These are phyloP conservation scores for Pleodorina starrii DNA, from an alignment of 139 green algal species.

Conservation along the genomic window DNA sequence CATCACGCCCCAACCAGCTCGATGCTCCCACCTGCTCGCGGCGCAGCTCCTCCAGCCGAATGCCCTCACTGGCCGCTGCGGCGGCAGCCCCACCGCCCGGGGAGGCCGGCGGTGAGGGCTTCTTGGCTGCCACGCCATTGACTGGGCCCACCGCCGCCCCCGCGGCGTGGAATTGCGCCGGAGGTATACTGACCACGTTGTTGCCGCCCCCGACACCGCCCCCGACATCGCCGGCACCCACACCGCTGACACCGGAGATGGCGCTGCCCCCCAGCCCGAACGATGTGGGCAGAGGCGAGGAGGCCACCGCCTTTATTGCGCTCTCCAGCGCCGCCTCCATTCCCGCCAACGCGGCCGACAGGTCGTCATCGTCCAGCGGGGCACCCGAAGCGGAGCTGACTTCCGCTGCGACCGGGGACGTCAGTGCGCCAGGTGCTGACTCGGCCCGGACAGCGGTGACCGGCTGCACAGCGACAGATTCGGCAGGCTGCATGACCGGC, in stretches of 20 bases:
- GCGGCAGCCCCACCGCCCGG: background rate
- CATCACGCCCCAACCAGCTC: no score
- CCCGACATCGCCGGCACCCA: no score
- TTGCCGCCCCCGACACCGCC: background rate
- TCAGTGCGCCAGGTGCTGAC: no score
- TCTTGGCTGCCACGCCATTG: background rate
- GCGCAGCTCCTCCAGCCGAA: constrained; percentile 51
- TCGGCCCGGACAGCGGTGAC: no score
- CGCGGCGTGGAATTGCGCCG: background rate
- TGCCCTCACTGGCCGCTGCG: background rate
- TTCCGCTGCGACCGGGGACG: no score
- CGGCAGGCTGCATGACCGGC: no score
- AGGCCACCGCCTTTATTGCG: background rate
- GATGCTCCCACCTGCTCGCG: constrained; percentile 47
- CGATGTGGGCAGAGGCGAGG: background rate
- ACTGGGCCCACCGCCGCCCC: no score
- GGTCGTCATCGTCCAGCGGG: constrained; percentile 20
- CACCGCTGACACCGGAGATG: background rate
- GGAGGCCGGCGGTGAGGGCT: background rate
- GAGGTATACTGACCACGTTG: background rate
- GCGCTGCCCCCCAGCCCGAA: background rate
- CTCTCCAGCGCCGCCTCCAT: constrained; percentile 39
- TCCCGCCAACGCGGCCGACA: constrained; percentile 22
- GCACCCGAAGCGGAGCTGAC: no score
- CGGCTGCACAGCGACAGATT: no score